phyloP scores from a whole-genome alignment of 2,329 filamentous ascomycete species.

The Colletotrichum liriopes region DNA sequence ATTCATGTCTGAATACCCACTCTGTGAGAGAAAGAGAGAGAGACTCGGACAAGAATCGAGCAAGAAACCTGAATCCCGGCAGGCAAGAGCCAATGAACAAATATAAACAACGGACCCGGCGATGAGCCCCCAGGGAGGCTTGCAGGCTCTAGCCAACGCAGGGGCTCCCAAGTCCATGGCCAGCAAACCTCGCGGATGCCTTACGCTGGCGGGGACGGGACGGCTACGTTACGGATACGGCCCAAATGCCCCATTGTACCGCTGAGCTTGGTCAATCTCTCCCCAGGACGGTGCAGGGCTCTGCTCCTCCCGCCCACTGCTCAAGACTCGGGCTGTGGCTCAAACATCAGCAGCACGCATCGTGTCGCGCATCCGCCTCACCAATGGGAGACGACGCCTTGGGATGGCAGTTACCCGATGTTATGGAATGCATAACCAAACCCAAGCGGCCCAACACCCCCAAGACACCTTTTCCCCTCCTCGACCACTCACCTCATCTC shows the following conservation, averaged over 20 bases:
- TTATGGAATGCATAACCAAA: slow-evolving; percentile 36
- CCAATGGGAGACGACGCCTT: slow-evolving; percentile 19
- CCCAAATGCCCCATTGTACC: background rate
- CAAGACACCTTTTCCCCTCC: slow-evolving; percentile 20
- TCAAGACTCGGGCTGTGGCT: background rate
- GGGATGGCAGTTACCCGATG: slow-evolving; percentile 42
- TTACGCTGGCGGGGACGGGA: background rate
- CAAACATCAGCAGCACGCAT: slow-evolving; percentile 33
- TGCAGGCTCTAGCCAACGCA: slow-evolving; percentile 21
- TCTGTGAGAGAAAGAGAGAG: background rate
- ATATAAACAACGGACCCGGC: background rate
- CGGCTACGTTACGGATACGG: background rate
- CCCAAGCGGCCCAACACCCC: background rate
- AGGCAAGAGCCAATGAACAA: background rate
- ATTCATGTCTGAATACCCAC: slow-evolving; percentile 4
- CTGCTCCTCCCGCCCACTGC: background rate
- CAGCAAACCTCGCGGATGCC: slow-evolving; percentile 12
- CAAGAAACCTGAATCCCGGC: background rate
- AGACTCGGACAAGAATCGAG: background rate
- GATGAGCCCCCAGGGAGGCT: slow-evolving; percentile 15
- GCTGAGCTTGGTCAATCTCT: background rate
- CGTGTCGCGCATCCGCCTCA: slow-evolving; percentile 24
- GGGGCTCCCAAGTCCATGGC: slow-evolving; percentile 31
- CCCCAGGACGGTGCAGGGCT: background rate
- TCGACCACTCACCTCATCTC: slow-evolving; percentile 39